phyloP scores from a whole-genome alignment of 1,284 basidiomycete species.

The Melampsora americana region DNA sequence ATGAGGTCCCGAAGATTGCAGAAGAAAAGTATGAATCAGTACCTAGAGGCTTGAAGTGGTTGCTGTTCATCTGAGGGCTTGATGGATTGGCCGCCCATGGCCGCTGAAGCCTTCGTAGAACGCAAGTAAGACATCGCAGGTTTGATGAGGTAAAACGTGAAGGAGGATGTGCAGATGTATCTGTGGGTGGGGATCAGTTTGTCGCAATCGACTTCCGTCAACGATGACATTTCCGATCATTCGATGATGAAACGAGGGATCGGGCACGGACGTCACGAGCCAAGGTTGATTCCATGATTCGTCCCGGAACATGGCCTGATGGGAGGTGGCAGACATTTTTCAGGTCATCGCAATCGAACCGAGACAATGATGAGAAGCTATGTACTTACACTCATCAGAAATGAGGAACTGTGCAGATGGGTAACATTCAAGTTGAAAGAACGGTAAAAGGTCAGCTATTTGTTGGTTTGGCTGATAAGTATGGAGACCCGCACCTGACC shows the following conservation, averaged over 20 bases:
- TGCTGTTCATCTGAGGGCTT: constrained; percentile 32
- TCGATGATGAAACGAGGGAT: neutral
- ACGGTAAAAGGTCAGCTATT: neutral
- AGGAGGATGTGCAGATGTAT: constrained; percentile 81
- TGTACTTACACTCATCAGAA: constrained; percentile 42
- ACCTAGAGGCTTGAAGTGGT: constrained; percentile 43
- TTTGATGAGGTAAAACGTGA: constrained; percentile 79
- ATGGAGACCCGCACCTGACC: constrained; percentile 29
- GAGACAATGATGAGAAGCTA: too few relatives aligned
- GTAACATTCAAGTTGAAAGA: neutral
- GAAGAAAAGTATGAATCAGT: constrained; percentile 16
- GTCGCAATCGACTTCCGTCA: neutral
- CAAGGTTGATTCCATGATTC: constrained; percentile 37
- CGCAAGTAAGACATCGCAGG: constrained; percentile 59
- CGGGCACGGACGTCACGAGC: constrained; percentile 34
- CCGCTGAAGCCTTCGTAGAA: neutral
- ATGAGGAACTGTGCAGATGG: constrained; percentile 14
- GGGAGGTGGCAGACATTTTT: neutral
- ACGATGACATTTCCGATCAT: neutral
- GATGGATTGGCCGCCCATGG: neutral
- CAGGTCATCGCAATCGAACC: too few relatives aligned
- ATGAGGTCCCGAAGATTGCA: neutral
- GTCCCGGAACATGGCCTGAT: constrained; percentile 38
- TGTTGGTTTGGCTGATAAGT: neutral
- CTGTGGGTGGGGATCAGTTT: constrained; percentile 61